Percentiles rank a stretch among this genome's conserved stretches.
phyloP scores from a whole-genome alignment of 148 eudicot genomes.

The Amaranthus hypochondriacus region DNA sequence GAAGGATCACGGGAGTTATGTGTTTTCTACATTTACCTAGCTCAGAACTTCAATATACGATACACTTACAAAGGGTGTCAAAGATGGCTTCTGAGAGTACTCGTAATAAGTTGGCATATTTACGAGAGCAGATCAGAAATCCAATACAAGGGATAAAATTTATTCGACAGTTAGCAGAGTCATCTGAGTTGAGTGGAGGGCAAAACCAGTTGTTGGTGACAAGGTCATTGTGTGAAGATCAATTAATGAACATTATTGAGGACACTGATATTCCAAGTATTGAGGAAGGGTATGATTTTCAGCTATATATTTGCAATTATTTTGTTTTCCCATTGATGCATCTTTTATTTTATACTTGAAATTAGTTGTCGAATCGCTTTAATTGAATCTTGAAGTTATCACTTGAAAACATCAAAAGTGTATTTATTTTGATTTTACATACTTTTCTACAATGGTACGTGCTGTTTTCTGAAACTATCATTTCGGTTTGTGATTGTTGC shows the following conservation, averaged over 20 bases:
- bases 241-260: conserved; percentile 56
- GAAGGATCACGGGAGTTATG: conserved; percentile 52
- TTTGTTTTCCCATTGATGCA: background rate
- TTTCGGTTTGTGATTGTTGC: conserved; percentile 7
- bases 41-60: conserved; percentile 72
- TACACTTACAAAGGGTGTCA: conserved; percentile 58
- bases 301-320: background rate
- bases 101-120: conserved; percentile 47
- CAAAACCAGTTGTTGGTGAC: conserved; percentile 50
- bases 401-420: background rate
- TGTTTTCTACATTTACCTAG: conserved; percentile 76
- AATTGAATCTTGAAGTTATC: background rate
- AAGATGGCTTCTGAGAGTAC: conserved; percentile 59
- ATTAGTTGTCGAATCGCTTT: background rate
- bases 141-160: conserved; percentile 57
- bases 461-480: background rate
- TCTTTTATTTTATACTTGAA: conserved; percentile 3
- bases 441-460: background rate
- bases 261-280: conserved; percentile 69
- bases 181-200: conserved; percentile 51
- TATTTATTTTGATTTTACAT: background rate
- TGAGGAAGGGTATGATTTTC: conserved; percentile 67
- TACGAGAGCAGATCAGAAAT: conserved; percentile 47
- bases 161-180: conserved; percentile 52
- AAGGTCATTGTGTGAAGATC: conserved; percentile 64